These are phyloP conservation scores for Kodamaea sp. DNA, from an alignment of 1,139 yeast genomes.

Conservation along the genomic window DNA sequence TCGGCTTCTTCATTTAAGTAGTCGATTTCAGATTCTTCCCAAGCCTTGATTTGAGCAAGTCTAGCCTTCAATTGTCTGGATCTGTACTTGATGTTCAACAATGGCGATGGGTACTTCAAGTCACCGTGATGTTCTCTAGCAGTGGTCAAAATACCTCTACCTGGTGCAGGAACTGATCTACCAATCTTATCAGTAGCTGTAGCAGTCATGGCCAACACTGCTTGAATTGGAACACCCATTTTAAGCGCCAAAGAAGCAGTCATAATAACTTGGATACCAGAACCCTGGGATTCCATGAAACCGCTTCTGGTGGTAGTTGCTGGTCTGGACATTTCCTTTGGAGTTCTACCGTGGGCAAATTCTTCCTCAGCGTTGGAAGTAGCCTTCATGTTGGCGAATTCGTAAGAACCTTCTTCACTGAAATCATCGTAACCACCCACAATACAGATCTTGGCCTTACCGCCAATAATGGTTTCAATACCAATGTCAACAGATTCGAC, in stretches of 20 bases:
- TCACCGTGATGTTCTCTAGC: conserved; percentile 92
- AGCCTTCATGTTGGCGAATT: conserved; percentile 98
- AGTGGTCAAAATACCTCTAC: conserved; percentile 97
- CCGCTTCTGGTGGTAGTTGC: conserved; percentile 95
- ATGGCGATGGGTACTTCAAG: conserved; percentile 76
- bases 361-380: conserved; percentile 88
- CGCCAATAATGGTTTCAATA: conserved; percentile 86
- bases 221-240: conserved; percentile 99
- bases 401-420: conserved; percentile 98
- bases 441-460: conserved; percentile 92
- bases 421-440: conserved; percentile 99
- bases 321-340: conserved; percentile 98
- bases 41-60: conserved; percentile 71
- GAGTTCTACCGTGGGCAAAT: conserved; percentile 94
- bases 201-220: conserved; percentile 89
- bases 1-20: conserved; percentile 48
- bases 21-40: conserved; percentile 83
- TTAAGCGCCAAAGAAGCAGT: conserved; percentile 88
- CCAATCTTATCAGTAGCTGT: conserved; percentile 99
- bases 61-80: conserved; percentile 85
- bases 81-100: conserved; percentile 91
- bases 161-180: conserved; percentile 99
- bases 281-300: conserved; percentile 99
- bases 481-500: conserved; percentile 96
- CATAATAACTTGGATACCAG: conserved; percentile 98